A percentile compares a stretch with the other conserved stretches of the same genome.
Evolutionary conservation across 2,329 filamentous ascomycete genomes (phyloP).

Genomic region (Neophaeococcomyces aloes): DNA sequence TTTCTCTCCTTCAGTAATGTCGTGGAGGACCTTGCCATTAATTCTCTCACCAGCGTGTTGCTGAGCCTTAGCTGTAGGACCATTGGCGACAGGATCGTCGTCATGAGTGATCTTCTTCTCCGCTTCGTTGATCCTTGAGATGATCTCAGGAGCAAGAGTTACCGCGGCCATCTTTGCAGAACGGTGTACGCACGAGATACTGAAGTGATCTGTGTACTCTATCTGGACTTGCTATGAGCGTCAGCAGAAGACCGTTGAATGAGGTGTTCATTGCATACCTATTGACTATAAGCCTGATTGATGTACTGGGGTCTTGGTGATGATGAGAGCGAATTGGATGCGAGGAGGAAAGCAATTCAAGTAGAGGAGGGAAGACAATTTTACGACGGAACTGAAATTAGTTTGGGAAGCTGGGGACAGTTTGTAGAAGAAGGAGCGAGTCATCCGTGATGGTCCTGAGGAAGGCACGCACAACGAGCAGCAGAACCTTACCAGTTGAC

Average conservation of each 20-base stretch:
- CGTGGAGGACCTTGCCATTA: slow-evolving; percentile 27
- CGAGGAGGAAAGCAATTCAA: no score
- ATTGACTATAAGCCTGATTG: no score
- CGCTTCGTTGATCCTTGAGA: slow-evolving; percentile 32
- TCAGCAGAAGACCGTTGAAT: not conserved
- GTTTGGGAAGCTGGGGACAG: no score
- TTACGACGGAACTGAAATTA: no score
- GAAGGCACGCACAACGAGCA: no score
- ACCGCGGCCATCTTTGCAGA: not conserved
- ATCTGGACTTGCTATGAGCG: not conserved
- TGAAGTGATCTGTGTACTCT: not conserved
- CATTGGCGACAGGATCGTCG: slow-evolving; percentile 27
- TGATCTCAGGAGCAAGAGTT: slow-evolving; percentile 22
- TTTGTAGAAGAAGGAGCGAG: no score
- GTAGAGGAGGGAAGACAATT: no score
- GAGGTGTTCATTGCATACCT: no score
- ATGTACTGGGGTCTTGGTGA: no score
- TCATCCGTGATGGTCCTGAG: no score
- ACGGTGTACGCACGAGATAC: not conserved
- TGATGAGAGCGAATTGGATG: no score
- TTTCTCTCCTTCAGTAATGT: slow-evolving; percentile 34
- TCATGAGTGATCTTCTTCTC: slow-evolving; percentile 32
- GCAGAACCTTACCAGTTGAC: no score
- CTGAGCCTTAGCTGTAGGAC: slow-evolving; percentile 34
- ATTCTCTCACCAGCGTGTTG: slow-evolving; percentile 27